Evolutionary conservation across 1,284 basidiomycete genomes (phyloP).

Genomic region (Termitomyces sp.): DNA sequence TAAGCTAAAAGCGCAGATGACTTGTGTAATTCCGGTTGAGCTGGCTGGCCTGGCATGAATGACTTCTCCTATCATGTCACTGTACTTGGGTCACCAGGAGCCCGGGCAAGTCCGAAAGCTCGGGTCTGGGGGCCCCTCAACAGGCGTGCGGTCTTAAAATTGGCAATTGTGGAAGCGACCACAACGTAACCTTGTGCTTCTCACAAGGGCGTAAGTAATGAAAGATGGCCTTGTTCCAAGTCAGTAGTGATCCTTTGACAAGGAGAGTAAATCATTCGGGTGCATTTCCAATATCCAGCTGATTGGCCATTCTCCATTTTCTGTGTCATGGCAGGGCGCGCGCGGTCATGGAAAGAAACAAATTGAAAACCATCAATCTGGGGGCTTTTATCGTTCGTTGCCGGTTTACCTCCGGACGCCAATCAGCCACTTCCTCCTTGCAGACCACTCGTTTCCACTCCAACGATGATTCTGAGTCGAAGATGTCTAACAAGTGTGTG

Average conservation of each 20-base stretch:
- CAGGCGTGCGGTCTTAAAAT: neutral
- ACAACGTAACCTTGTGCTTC: neutral
- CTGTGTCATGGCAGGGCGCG: slow-evolving; percentile 10
- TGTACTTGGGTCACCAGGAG: slow-evolving; percentile 3
- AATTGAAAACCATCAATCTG: neutral
- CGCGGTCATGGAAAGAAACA: neutral
- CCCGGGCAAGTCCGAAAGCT: slow-evolving; percentile 13
- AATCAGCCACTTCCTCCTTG: neutral
- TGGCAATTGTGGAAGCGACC: neutral
- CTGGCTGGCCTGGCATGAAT: neutral
- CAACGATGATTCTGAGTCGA: neutral
- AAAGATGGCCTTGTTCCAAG: neutral
- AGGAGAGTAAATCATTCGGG: too few relatives aligned
- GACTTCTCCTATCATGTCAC: neutral
- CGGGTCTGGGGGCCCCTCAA: too few relatives aligned
- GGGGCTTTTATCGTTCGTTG: neutral
- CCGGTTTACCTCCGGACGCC: neutral
- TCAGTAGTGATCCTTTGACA: neutral
- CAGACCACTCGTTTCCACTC: neutral
- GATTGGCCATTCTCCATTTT: slow-evolving; percentile 8
- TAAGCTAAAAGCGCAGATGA: neutral
- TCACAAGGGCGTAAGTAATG: neutral
- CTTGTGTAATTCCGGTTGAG: neutral
- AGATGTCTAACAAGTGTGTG: neutral
- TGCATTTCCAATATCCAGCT: slow-evolving; percentile 4